Evolutionary conservation across 106 monocot genomes (phyloP), one percentile per base, ranked within the genome.

Genomic region (Narthecium ossifragum): DNA sequence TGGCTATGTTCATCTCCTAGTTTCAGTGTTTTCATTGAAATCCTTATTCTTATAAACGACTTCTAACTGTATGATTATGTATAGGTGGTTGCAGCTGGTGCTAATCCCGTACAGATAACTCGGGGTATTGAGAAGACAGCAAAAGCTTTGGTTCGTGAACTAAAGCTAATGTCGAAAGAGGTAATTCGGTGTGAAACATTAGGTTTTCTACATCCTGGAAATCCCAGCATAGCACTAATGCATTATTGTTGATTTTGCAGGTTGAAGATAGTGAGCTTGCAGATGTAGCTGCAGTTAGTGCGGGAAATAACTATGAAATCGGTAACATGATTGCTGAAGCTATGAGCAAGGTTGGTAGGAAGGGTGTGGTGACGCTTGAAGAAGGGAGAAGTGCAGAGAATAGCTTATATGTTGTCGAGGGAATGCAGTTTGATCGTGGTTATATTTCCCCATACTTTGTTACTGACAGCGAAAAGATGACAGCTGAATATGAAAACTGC

Each of bases 281-380:
- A 3, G 93, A 93, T 74, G 93, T 88, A 51, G 93, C 93, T 59
- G 88, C 92, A 57, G 88, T 93, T 3, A 88, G 88, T 71, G 92
- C 92, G 50, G 92, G 92, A 45, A 93, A 93, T 74, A 82, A 82
- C 50, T 69, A 85, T 67, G 88, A 93, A 63, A 79, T 93, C 5
- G 93, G 93, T 31, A 85, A 88, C 73, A 93, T 93, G 93, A 93
- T 93, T 28, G 88, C 88, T 29, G 93, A 93, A 59, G 93, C 88
- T 37, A 88, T 93, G 93, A 85, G 93, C 39, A 93, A 93, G 60
- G 93, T 93, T 0, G 88, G 88, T 6, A 82, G 88, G 62, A 93
- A 88, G 60, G 93, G 93, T 15, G 93, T 93, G 18, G 88, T 93
- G 34, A 88, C 93, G n/a, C 81, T 93, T 38, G 88, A 93, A 74